These are phyloP conservation scores for Ajuga chamaepitys DNA, from an alignment of 257 asterid genomes.

Conservation along the genomic window DNA sequence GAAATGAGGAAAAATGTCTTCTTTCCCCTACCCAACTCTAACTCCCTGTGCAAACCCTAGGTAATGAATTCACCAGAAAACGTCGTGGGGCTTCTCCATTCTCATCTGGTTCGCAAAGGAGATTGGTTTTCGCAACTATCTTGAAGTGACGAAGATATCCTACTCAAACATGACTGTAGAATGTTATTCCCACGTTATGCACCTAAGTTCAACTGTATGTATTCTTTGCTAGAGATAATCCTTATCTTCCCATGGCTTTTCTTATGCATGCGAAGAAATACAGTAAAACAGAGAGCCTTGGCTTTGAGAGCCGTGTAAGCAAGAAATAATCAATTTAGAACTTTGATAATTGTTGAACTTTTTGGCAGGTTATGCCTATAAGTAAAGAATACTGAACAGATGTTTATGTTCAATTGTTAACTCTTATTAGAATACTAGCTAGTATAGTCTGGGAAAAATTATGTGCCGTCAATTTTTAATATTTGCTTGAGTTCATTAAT, in stretches of 20 bases:
- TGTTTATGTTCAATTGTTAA: not conserved
- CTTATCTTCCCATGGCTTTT: too few relatives aligned
- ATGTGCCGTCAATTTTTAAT: not conserved
- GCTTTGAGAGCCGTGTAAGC: conserved; percentile 1
- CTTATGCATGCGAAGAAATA: too few relatives aligned
- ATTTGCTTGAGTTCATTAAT: conserved; percentile 1
- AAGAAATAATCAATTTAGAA: not conserved
- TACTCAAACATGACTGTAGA: conserved; percentile 91
- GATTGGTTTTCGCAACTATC: too few relatives aligned
- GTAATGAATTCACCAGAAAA: too few relatives aligned
- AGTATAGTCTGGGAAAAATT: not conserved
- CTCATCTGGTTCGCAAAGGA: too few relatives aligned
- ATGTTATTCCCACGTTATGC: conserved; percentile 99
- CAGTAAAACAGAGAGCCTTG: not conserved
- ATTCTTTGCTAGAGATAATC: conserved; percentile 7
- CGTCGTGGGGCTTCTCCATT: too few relatives aligned
- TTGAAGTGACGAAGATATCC: too few relatives aligned
- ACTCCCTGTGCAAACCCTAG: too few relatives aligned
- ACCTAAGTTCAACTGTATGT: conserved; percentile 94
- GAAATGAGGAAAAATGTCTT: too few relatives aligned
- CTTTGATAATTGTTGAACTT: not conserved
- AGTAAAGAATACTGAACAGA: not conserved
- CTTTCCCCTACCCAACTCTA: too few relatives aligned
- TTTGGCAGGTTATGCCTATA: conserved; percentile 1
- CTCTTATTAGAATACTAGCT: not conserved